Base-by-base conservation (phyloP, 345 rosid species). In the Triadica sebifera region DNA sequence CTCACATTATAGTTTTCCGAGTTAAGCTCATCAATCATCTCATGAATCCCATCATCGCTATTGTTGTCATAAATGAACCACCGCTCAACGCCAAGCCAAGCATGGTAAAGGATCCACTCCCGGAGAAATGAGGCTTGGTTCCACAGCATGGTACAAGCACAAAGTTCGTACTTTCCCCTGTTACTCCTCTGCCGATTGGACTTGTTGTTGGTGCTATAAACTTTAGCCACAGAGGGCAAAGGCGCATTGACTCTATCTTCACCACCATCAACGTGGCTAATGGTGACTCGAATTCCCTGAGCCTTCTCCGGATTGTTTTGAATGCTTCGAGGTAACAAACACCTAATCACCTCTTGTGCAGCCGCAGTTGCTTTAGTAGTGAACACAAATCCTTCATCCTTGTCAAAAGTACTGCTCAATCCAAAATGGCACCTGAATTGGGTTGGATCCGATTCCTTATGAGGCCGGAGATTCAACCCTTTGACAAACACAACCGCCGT, bases 31-130 rank as follows among this genome's bases (percentile, higher is more conserved):
- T 85, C 86, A 6, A 91, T 78, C 67, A 81, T 94, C 9, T 89
- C 86, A 70, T 80, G 67, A 70, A 89, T 78, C 60, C 70, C 79
- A 25, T 95, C 99, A 65, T 95, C 94, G 39, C 99, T 95, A 75
- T 95, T 93, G 80, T 95, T 95, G 46, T 95, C 99, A n/a, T 95
- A 95, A 67, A 95, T 85, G 80, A 93, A 93, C 99, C 99, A 95
- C 4, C 96, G 88, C 74, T 91, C 88, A 6, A 95, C 89, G 4
- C 99, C 99, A 5, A 95, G 92, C 96, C 96, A 91, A 19, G 91
- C 85, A 75, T 95, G 99, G 80, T 93, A 93, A 81, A 81, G 86
- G 12, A 95, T 82, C 99, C 99, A 95, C 71, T 95, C 98, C 24
- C 85, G 81, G 46, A 95, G 75, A 46, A 84, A 85, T 6, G 96